Percentiles rank a stretch among this genome's conserved stretches.
These are phyloP conservation scores for Syzygium aqueum DNA, from an alignment of 345 rosid genomes.

Conservation along the genomic window DNA sequence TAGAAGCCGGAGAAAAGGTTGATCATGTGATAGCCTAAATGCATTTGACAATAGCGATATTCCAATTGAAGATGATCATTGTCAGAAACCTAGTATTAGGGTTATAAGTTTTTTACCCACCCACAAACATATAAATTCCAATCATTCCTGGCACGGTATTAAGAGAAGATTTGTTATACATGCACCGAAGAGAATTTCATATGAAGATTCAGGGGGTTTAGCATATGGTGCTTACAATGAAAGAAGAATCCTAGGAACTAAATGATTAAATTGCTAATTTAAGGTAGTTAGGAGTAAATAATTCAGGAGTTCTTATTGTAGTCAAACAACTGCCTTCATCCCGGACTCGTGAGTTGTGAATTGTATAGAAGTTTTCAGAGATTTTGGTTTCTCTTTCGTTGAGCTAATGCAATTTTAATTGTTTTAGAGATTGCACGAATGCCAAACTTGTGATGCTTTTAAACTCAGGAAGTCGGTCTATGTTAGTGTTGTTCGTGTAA, in stretches of 20 bases:
- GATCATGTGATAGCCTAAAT: not conserved
- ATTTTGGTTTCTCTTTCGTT: not conserved
- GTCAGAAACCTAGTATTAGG: not conserved
- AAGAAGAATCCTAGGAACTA: too few relatives aligned
- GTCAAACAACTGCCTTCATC: not conserved
- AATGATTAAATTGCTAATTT: too few relatives aligned
- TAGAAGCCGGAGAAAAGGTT: not conserved
- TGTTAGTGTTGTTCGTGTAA: fast-evolving
- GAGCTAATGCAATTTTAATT: not conserved
- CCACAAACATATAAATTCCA: too few relatives aligned
- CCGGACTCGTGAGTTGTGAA: not conserved
- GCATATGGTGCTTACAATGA: too few relatives aligned
- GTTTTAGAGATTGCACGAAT: fast-evolving
- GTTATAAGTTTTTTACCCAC: too few relatives aligned
- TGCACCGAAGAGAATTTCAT: too few relatives aligned
- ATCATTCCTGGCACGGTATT: too few relatives aligned
- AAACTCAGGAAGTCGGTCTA: fast-evolving
- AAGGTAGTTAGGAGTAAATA: too few relatives aligned
- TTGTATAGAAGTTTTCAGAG: fast-evolving
- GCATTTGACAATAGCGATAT: not conserved
- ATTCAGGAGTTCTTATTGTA: too few relatives aligned
- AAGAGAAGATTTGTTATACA: too few relatives aligned
- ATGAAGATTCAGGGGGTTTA: too few relatives aligned
- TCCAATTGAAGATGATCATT: not conserved
- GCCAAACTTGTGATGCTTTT: not conserved